Evolutionary conservation across 257 asterid species (phyloP), one percentile per base, ranked within the genome.

Genomic region (Asclepias syriaca): DNA sequence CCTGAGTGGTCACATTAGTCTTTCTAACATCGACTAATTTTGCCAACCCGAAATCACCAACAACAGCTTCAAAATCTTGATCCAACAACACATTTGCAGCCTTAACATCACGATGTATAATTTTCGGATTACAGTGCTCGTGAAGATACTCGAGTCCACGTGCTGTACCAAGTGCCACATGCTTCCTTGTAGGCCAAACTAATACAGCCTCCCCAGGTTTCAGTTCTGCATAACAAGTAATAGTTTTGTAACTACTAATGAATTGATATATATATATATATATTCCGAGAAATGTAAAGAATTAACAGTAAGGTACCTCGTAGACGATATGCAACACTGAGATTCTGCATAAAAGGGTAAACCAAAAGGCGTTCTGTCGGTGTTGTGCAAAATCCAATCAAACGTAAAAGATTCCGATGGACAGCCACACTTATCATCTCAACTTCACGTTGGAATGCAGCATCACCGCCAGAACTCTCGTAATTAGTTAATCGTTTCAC

Each of bases 351-450:
- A 45, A 81, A 94, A 1, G 99, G 99, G 81, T 94, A 94, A 43
- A 92, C 97, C 77, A 92, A 70, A 32, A 92, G 95, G 70, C 96
- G 96, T 64, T 92, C 98, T 0, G 96, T 91, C 2, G 98, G 95
- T 4, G 99, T 94, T 75, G 97, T 91, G 84, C 98, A 91, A 77
- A 91, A 94, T 53, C 99, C 99, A 14, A 94, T 89, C 60, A 94
- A 81, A 19, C 93, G 82, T 65, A 94, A 82, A 48, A 94, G 96
- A 80, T 94, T 94, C 78, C 86, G 84, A 84, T 94, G 99, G 49
- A 94, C 99, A 65, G 99, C 99, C 40, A 93, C 98, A 72, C 97
- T 89, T 58, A 93, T 93, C 99, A 94, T 88, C 95, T 91, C 97
- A 29, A 94, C 97, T 86, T 94, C 99, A 21, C 99, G 96, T 74